A percentile compares a stretch with the other conserved stretches of the same genome.
phyloP scores from a whole-genome alignment of 768 basidiomycete genomes.

The Multifurca ochricompacta region DNA sequence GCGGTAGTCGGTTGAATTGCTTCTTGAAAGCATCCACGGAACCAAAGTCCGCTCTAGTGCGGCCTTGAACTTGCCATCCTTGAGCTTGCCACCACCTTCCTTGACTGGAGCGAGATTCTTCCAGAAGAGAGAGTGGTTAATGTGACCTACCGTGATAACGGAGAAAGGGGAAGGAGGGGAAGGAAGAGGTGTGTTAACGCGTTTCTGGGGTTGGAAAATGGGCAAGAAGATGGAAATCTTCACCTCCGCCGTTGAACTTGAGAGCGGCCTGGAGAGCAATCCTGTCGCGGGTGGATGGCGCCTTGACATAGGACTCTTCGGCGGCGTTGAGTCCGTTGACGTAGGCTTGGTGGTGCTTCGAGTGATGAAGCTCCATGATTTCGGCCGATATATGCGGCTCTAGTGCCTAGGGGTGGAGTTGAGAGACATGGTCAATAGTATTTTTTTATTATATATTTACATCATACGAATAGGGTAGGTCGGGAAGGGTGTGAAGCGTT shows the following conservation, averaged over 20 bases:
- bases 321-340: slow-evolving; percentile 93
- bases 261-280: slow-evolving; percentile 87
- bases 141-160: slow-evolving; percentile 50
- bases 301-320: slow-evolving; percentile 69
- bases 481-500: slow-evolving; percentile 64
- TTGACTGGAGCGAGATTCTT: slow-evolving; percentile 81
- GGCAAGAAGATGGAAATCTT: slow-evolving; percentile 17
- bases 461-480: slow-evolving; percentile 74
- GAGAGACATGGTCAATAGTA: no score
- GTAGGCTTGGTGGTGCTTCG: slow-evolving; percentile 88
- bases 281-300: slow-evolving; percentile 57
- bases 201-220: no score
- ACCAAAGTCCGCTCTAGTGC: slow-evolving; percentile 81
- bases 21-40: slow-evolving; percentile 81
- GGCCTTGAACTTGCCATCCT: slow-evolving; percentile 60
- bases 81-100: slow-evolving; percentile 55
- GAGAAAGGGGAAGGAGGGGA: neutral
- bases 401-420: slow-evolving; percentile 49
- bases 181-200: no score
- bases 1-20: slow-evolving; percentile 81
- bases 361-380: slow-evolving; percentile 93
- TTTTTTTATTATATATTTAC: no score
- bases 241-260: slow-evolving; percentile 98
- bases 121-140: slow-evolving; percentile 98
- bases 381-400: slow-evolving; percentile 87